Conservation (phyloP, 176 grass and related monocot genomes). For the Bothriochloa decipiens region DNA sequence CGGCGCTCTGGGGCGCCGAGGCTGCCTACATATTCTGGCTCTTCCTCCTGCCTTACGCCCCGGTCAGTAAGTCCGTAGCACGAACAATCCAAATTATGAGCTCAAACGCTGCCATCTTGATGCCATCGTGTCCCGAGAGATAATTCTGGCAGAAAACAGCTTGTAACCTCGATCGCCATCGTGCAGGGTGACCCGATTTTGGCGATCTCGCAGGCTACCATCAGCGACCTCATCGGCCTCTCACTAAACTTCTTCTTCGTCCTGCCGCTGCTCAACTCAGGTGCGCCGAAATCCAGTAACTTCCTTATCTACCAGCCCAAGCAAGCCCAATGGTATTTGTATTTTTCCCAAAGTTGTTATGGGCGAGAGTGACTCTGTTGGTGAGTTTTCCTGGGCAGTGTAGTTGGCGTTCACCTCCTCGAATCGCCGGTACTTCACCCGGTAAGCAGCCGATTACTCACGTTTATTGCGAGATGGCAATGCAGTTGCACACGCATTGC, state of each 20-base stretch:
- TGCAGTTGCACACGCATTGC: neutral
- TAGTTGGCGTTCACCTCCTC: constrained; percentile 75
- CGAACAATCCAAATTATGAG: neutral
- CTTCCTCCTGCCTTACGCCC: constrained; percentile 90
- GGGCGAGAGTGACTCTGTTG: constrained; percentile 42
- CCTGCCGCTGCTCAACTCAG: constrained; percentile 71
- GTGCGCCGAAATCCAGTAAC: constrained; percentile 34
- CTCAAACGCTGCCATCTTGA: neutral
- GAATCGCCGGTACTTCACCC: constrained; percentile 85
- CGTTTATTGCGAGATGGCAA: neutral
- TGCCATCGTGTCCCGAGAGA: too few relatives aligned
- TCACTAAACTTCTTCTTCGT: constrained; percentile 96
- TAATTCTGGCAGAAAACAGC: neutral
- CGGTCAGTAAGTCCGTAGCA: constrained; percentile 38
- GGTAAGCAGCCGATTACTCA: constrained; percentile 52
- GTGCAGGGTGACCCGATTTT: constrained; percentile 80
- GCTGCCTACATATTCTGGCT: constrained; percentile 86
- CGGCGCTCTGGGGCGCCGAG: constrained; percentile 66
- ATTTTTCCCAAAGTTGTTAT: neutral
- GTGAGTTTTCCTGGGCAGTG: constrained; percentile 55
- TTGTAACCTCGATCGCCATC: neutral
- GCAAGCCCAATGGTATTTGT: neutral
- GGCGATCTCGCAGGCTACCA: constrained; percentile 70
- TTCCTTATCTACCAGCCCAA: neutral
- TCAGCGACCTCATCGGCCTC: constrained; percentile 71